phyloP scores from a whole-genome alignment of 352 stramenopile genomes.

The Plasmopara viticola region DNA sequence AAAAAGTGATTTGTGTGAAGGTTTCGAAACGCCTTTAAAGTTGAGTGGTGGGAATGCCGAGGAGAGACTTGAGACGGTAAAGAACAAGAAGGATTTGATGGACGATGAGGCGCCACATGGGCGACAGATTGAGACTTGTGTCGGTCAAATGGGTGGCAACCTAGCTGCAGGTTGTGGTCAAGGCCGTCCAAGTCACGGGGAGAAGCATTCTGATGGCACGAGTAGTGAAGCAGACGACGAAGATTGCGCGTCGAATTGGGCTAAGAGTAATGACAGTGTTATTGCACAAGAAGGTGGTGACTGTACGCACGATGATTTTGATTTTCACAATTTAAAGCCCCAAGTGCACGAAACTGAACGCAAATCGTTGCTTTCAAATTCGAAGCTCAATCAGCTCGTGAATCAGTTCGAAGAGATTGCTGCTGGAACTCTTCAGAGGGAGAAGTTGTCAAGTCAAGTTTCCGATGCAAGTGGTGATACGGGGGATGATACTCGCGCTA shows the following conservation, averaged over 20 bases:
- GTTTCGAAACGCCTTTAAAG: too few species aligned
- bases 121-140: not conserved
- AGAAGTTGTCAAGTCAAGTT: not conserved
- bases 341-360: not conserved
- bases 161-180: not conserved
- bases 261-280: not conserved
- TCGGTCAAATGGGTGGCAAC: conserved; percentile 1
- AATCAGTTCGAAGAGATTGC: conserved; percentile 3
- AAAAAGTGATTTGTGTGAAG: too few species aligned
- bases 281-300: not conserved
- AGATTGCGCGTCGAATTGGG: too few species aligned
- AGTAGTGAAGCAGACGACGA: conserved; percentile 4
- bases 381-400: conserved; percentile 2
- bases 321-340: conserved; percentile 13
- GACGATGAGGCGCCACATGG: too few species aligned
- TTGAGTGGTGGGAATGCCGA: too few species aligned
- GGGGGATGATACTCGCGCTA: not conserved
- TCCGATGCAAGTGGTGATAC: not conserved
- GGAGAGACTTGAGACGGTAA: too few species aligned
- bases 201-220: conserved; percentile 5
- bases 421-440: not conserved
- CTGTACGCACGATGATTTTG: conserved; percentile 28
- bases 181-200: too few species aligned
- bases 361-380: not conserved
- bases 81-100: too few species aligned